phyloP scores from a whole-genome alignment of 2,329 filamentous ascomycete species.

The Bipolaris gigantea region DNA sequence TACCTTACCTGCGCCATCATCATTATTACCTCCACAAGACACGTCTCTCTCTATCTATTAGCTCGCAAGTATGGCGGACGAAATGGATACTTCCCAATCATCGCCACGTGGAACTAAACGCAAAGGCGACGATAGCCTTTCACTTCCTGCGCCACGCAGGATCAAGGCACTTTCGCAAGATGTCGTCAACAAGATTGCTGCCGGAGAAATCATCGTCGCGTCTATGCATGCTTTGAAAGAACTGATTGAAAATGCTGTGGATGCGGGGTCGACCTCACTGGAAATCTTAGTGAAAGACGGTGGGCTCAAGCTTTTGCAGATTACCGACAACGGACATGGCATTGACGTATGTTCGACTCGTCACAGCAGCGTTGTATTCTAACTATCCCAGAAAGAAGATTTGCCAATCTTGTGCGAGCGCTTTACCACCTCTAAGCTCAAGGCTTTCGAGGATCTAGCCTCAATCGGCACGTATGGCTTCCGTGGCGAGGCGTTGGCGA shows the following conservation, averaged over 20 bases:
- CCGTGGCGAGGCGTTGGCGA: slow-evolving; percentile 90
- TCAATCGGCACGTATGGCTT: slow-evolving; percentile 97
- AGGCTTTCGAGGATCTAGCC: slow-evolving; percentile 86
- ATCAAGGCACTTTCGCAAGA: slow-evolving; percentile 82
- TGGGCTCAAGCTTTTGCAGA: slow-evolving; percentile 90
- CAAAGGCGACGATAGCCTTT: slow-evolving; percentile 39
- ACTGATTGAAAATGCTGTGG: slow-evolving; percentile 93
- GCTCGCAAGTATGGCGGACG: slow-evolving; percentile 28
- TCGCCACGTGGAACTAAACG: slow-evolving; percentile 43
- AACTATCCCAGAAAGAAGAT: slow-evolving; percentile 72
- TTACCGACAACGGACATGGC: slow-evolving; percentile 94
- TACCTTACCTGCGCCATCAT: background rate
- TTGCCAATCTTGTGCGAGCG: slow-evolving; percentile 89
- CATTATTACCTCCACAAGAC: slow-evolving; percentile 11
- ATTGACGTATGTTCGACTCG: slow-evolving; percentile 69
- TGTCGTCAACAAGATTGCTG: slow-evolving; percentile 98
- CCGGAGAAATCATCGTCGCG: slow-evolving; percentile 96
- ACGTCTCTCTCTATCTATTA: background rate
- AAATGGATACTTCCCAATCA: slow-evolving; percentile 32
- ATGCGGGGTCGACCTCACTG: slow-evolving; percentile 89
- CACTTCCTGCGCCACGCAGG: slow-evolving; percentile 46
- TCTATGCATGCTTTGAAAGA: slow-evolving; percentile 96
- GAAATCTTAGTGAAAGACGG: slow-evolving; percentile 95
- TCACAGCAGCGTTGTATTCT: slow-evolving; percentile 1
- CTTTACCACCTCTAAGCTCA: slow-evolving; percentile 95